phyloP scores from a whole-genome alignment of 1,139 yeast genomes.

The Scheffersomyces lignicola region DNA sequence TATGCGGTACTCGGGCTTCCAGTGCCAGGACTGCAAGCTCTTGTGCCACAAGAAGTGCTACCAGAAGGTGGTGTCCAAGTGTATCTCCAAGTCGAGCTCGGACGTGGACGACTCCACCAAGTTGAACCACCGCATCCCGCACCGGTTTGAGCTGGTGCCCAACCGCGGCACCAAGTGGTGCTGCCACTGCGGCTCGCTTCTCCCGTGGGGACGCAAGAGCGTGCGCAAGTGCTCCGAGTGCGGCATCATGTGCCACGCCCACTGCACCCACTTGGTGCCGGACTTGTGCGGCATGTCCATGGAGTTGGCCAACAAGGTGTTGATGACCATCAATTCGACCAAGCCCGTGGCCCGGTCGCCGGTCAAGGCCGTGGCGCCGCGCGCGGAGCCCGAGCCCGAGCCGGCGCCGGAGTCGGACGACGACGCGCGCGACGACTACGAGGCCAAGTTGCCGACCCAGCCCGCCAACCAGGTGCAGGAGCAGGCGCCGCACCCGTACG shows the following conservation, averaged over 20 bases:
- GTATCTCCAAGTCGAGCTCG: slow-evolving; percentile 88
- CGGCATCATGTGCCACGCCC: slow-evolving; percentile 91
- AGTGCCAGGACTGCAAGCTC: slow-evolving; percentile 94
- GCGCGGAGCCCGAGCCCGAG: slow-evolving; percentile 16
- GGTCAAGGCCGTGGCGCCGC: slow-evolving; percentile 8
- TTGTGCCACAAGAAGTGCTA: slow-evolving; percentile 95
- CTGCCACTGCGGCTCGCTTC: slow-evolving; percentile 94
- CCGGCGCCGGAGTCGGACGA: slow-evolving; percentile 28
- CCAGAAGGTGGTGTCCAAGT: slow-evolving; percentile 90
- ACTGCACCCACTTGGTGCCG: slow-evolving; percentile 92
- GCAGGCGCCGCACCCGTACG: slow-evolving; percentile 31
- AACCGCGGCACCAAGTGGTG: slow-evolving; percentile 99
- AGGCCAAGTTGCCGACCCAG: slow-evolving; percentile 35
- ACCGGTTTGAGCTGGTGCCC: slow-evolving; percentile 85
- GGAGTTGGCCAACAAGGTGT: slow-evolving; percentile 91
- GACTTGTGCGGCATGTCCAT: slow-evolving; percentile 98
- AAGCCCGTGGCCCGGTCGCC: slow-evolving; percentile 30
- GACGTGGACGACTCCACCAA: slow-evolving; percentile 88
- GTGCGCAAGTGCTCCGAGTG: slow-evolving; percentile 96
- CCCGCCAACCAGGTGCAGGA: slow-evolving; percentile 33
- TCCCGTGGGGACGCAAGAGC: slow-evolving; percentile 93
- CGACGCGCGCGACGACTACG: slow-evolving; percentile 24
- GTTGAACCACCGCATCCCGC: slow-evolving; percentile 94
- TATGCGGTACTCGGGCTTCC: slow-evolving; percentile 88
- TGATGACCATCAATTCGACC: slow-evolving; percentile 81